Base-by-base conservation (phyloP, 2,329 filamentous ascomycete species). In the Chaetomiaceae sp. region DNA sequence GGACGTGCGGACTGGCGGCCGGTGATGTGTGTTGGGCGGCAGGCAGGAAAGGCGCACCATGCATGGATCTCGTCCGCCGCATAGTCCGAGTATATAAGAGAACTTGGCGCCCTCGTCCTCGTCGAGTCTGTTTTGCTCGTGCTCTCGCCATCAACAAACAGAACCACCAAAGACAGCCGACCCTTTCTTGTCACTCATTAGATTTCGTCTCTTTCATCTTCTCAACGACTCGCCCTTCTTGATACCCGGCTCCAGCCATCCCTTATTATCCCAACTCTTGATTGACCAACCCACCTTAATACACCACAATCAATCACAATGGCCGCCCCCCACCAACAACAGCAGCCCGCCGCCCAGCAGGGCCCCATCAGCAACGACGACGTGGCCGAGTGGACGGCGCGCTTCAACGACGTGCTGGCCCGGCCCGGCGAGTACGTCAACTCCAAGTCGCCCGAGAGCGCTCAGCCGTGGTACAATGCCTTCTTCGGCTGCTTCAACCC, bases 401-500 rank as follows among this genome's bases (percentile, higher is more conserved):
- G 69, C 14, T 65, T 75, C 65, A 75, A 76, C 62, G 66, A 70
- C 10, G 68, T 75, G 45, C 65, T 75, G 41, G 69, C 71, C 45
- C 67, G 68, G 16, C 70, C 74, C 4, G 61, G 66, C 51, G 73
- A 75, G 53, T 67, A 71, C 53, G 49, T 75, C 66, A 71, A 75
- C 61, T 71, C 71, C 33, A 66, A 65, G 53, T 75, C 74, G 1
- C 65, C 71, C 11, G 66, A 63, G 20, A 60, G 59, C 21, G 57
- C 73, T 0, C 65, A 69, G 59, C 52, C 69, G 9, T 77, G 74
- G 74, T 59, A 59, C 55, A 63, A 64, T 40, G 58, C 66, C 47
- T 71, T 77, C 62, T 76, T 75, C 41, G 68, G 67, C 53, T 77
- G 73, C 69, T 73, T 71, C 64, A 67, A 57, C 54, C 75, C 74